Base-by-base conservation (phyloP, 2,329 filamentous ascomycete species). In the Fusarium brevicatenulatum region DNA sequence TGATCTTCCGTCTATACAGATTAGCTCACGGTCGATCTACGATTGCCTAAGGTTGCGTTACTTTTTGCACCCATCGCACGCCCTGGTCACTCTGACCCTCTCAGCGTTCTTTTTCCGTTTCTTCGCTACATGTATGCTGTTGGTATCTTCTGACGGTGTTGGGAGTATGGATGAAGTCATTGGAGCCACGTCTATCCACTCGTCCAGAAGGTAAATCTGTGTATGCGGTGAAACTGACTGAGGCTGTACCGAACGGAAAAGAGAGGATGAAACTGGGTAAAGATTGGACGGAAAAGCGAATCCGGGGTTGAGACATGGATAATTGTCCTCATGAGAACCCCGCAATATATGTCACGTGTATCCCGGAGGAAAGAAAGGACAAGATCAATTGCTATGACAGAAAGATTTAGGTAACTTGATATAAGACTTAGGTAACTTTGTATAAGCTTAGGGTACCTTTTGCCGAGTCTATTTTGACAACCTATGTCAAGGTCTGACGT, bases 1-100 rank as follows among this genome's bases (percentile, higher is more conserved):
- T 76, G 53, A 78, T 78, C 61, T 78, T 78, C 39, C 75, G 60
- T 52, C 76, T 78, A 32, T 37, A 37, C 36, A 19, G 43, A 61
- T 77, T 67, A 76, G 71, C 65, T 23, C 2, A 12, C 5, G 12
- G 23, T 32, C 3, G 34, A 53, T 63, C 34, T 28, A 28, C 16
- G 36, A 43, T 7, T 23, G 30, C 11, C 28, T 19, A 13, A 49
- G 30, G 32, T 32, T 23, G 42, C 32, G 19, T 68, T 57, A 78
- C 76, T 75, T 77, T 67, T 78, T 78, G 64, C 76, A 78, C 28
- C 72, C 60, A 64, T 78, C 76, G 53, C 76, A 78, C 6, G 76
- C 76, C 46, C 76, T 72, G 11, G 76, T 76, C 9, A 78, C 76
- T 30, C 74, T 72, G 18, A 71, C 67, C 54, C 76, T 76, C 52